phyloP scores from a whole-genome alignment of 176 grass and related monocot genomes.

The Musa itinerans region DNA sequence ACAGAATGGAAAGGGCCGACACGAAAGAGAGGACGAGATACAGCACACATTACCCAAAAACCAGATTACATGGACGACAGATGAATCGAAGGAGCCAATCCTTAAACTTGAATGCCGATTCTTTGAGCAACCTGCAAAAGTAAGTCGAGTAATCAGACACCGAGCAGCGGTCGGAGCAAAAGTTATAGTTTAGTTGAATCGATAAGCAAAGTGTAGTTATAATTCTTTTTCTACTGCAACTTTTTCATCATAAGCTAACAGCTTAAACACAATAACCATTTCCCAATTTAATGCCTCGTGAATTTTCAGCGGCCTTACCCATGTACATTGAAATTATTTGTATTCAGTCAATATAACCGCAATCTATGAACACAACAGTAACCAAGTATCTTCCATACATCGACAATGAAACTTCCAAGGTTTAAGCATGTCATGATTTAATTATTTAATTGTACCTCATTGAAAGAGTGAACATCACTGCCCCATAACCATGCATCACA shows the following conservation, averaged over 20 bases:
- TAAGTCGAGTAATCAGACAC: not conserved
- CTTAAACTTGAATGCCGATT: constrained; percentile 35
- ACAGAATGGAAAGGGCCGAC: too few relatives aligned
- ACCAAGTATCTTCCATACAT: too few relatives aligned
- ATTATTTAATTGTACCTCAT: constrained; percentile 51
- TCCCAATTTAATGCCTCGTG: too few relatives aligned
- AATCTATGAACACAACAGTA: too few relatives aligned
- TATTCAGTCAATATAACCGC: too few relatives aligned
- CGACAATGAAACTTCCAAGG: too few relatives aligned
- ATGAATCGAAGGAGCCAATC: not conserved
- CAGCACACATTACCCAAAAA: not conserved
- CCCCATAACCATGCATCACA: constrained; percentile 97
- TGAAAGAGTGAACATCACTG: constrained; percentile 87
- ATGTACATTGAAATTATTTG: too few relatives aligned
- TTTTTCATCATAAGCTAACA: too few relatives aligned
- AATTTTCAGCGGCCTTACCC: too few relatives aligned
- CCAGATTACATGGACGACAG: not conserved
- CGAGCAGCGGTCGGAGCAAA: not conserved
- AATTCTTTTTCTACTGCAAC: not conserved
- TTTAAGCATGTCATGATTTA: too few relatives aligned
- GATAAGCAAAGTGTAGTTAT: not conserved
- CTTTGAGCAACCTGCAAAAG: constrained; percentile 33
- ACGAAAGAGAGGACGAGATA: too few relatives aligned
- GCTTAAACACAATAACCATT: too few relatives aligned
- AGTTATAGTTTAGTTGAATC: not conserved